These are phyloP conservation scores for Iberis pinnata DNA, from an alignment of 345 rosid species.

Conservation along the genomic window DNA sequence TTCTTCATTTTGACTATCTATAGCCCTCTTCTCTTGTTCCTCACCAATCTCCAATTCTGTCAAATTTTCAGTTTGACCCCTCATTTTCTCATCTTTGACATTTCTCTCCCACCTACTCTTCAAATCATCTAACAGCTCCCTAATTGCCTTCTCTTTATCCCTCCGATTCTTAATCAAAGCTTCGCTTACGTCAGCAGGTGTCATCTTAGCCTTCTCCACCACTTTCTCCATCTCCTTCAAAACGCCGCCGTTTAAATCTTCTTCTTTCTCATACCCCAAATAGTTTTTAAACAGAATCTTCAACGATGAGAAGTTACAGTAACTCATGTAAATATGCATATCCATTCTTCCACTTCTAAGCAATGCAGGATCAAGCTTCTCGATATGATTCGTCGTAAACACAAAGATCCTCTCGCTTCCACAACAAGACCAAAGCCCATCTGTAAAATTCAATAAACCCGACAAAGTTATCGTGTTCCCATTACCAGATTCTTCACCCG, in stretches of 20 bases:
- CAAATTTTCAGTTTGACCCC: conserved; percentile 25
- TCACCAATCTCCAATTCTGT: conserved; percentile 39
- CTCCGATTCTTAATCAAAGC: conserved; percentile 66
- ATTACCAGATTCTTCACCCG: conserved; percentile 32
- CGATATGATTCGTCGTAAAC: conserved; percentile 85
- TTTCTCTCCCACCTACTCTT: conserved; percentile 43
- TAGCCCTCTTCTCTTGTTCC: conserved; percentile 83
- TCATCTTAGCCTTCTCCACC: conserved; percentile 63
- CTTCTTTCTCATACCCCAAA: conserved; percentile 41
- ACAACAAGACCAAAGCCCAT: conserved; percentile 96
- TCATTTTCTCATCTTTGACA: conserved; percentile 28
- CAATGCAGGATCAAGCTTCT: conserved; percentile 89
- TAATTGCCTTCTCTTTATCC: conserved; percentile 44
- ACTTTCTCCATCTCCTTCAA: conserved; percentile 43
- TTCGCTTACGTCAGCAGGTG: conserved; percentile 93
- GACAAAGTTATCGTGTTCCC: conserved; percentile 70
- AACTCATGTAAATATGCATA: conserved; percentile 86
- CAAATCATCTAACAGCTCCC: conserved; percentile 48
- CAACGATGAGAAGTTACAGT: conserved; percentile 61
- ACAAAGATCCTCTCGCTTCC: conserved; percentile 95
- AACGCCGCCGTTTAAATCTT: conserved; percentile 26
- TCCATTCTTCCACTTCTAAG: conserved; percentile 93
- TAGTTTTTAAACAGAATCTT: conserved; percentile 67
- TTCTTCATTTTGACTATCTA: conserved; percentile 47
- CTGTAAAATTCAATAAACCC: conserved; percentile 87